phyloP scores from a whole-genome alignment of 176 grass and related monocot genomes.

The Raddia guianensis region DNA sequence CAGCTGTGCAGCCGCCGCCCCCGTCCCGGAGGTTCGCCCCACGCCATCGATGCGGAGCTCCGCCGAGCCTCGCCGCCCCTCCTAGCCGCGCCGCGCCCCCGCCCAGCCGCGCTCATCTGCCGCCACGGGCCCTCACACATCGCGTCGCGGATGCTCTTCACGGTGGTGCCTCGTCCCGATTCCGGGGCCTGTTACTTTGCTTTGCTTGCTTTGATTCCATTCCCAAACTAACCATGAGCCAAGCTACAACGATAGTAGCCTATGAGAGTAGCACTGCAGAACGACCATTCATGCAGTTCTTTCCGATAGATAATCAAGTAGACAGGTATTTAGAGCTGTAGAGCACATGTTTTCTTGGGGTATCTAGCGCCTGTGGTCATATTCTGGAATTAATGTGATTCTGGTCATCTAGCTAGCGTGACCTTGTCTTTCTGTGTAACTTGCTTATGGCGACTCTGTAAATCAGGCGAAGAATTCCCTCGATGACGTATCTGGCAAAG shows the following conservation, averaged over 20 bases:
- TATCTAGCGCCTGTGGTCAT: background rate
- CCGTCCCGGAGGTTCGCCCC: too few relatives aligned
- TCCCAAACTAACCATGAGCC: background rate
- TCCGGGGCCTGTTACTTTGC: slow-evolving; percentile 33
- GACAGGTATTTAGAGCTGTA: background rate
- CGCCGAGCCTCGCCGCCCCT: too few relatives aligned
- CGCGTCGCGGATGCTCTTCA: slow-evolving; percentile 91
- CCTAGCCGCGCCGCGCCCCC: too few relatives aligned
- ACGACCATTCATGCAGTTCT: background rate
- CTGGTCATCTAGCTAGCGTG: background rate
- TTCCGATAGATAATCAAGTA: background rate
- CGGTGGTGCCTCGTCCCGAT: slow-evolving; percentile 49
- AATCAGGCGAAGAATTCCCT: slow-evolving; percentile 81
- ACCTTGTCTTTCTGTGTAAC: background rate
- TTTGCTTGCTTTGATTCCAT: slow-evolving; percentile 19
- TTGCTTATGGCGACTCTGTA: slow-evolving; percentile 16
- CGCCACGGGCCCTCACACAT: slow-evolving; percentile 87
- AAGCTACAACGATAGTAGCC: background rate
- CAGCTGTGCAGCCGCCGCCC: too few relatives aligned
- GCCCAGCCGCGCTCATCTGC: too few relatives aligned
- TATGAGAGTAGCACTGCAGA: background rate
- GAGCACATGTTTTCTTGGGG: background rate
- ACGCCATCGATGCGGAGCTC: too few relatives aligned
- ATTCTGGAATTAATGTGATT: slow-evolving; percentile 21
- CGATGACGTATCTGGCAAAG: slow-evolving; percentile 78